Evolutionary conservation across 2,329 filamentous ascomycete genomes (phyloP).

Genomic region (Zelopaecilomyces penicillatus): DNA sequence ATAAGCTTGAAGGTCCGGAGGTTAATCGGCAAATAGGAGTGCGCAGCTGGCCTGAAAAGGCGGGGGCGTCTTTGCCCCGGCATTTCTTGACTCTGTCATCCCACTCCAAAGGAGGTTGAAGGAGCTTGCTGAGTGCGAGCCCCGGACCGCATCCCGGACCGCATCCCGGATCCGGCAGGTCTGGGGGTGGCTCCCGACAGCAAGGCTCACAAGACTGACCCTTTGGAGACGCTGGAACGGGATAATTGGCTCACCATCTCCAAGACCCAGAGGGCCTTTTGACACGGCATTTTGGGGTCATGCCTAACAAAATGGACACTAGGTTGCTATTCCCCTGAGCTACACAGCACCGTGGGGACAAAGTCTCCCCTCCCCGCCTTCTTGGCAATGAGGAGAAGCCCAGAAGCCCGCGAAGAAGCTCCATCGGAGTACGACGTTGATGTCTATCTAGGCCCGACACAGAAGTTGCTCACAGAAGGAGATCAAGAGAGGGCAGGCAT

Average conservation of each 20-base stretch:
- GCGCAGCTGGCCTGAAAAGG: no score
- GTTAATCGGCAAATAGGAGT: no score
- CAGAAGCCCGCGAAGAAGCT: no score
- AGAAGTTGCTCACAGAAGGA: background rate
- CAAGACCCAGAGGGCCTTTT: background rate
- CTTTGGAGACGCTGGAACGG: conserved; percentile 1
- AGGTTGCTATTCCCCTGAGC: no score
- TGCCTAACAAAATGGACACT: background rate
- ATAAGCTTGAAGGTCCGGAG: no score
- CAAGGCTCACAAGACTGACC: background rate
- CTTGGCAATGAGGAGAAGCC: no score
- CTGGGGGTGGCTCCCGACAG: background rate
- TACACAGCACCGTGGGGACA: no score
- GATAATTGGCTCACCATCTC: background rate
- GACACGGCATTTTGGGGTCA: background rate
- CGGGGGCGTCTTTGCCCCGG: no score
- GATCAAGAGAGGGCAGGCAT: no score
- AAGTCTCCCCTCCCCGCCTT: background rate
- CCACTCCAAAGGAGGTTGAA: no score
- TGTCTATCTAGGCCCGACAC: conserved; percentile 2
- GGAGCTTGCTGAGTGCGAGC: background rate
- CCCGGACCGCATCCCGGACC: conserved; percentile 4
- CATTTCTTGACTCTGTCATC: no score
- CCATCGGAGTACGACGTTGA: no score
- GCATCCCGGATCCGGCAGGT: conserved; percentile 8